A percentile compares a stretch with the other conserved stretches of the same genome.
phyloP scores from a whole-genome alignment of 495 filamentous ascomycete species.

The Ascodesmis nigricans region DNA sequence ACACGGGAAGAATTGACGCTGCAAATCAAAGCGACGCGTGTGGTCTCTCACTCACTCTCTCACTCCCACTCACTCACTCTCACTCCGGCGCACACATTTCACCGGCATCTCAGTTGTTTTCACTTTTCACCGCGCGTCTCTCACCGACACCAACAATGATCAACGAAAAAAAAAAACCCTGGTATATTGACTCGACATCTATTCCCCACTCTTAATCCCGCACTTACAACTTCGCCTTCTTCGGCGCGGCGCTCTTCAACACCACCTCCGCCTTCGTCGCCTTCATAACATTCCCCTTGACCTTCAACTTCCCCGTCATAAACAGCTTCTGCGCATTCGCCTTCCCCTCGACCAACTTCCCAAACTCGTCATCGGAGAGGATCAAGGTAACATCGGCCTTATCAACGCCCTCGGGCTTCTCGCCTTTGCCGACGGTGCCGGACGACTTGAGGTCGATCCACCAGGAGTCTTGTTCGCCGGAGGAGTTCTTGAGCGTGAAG shows the following conservation, averaged over 20 bases:
- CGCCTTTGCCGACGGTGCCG: constrained; percentile 58
- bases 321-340: constrained; percentile 87
- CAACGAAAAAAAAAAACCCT: too few relatives aligned
- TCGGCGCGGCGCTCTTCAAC: constrained; percentile 3
- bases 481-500: constrained; percentile 75
- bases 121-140: too few relatives aligned
- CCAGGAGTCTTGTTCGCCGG: constrained; percentile 62
- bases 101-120: too few relatives aligned
- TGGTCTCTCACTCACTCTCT: too few relatives aligned
- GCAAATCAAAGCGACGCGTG: too few relatives aligned
- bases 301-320: constrained; percentile 92
- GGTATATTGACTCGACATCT: too few relatives aligned
- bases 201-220: too few relatives aligned
- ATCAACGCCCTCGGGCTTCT: constrained; percentile 33
- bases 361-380: constrained; percentile 73
- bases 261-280: constrained; percentile 81
- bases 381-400: constrained; percentile 73
- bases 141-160: too few relatives aligned
- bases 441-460: constrained; percentile 87
- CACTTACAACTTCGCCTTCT: constrained; percentile 4
- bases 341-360: constrained; percentile 59
- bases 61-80: too few relatives aligned
- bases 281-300: constrained; percentile 97
- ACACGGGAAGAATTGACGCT: too few relatives aligned
- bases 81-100: too few relatives aligned